These are phyloP conservation scores for Pythium plurisporium DNA, from an alignment of 352 stramenopile species.

Conservation along the genomic window DNA sequence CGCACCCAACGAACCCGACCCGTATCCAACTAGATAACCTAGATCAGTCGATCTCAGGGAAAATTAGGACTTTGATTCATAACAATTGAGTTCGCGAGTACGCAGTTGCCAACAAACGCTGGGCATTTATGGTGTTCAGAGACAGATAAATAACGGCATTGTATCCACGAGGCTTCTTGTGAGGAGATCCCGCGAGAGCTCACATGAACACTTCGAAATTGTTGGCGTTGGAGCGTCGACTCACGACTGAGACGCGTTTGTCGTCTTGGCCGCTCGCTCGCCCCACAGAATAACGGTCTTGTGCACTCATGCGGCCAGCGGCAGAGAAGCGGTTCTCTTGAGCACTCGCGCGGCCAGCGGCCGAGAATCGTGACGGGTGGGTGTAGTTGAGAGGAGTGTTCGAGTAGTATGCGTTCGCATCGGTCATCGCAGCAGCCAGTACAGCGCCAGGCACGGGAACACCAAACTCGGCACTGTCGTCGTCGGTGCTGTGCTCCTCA, in stretches of 20 bases:
- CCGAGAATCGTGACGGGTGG: conserved; percentile 1
- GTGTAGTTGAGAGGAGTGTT: background rate
- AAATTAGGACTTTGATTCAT: too few relatives aligned
- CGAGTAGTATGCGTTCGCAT: conserved; percentile 20
- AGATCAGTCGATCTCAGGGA: too few relatives aligned
- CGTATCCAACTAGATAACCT: too few relatives aligned
- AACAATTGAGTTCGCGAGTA: too few relatives aligned
- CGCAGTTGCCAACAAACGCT: too few relatives aligned
- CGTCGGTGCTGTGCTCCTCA: conserved; percentile 11
- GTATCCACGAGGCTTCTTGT: too few relatives aligned
- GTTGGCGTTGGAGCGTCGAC: conserved; percentile 19
- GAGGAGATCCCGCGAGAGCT: too few relatives aligned
- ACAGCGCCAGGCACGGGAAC: conserved; percentile 19
- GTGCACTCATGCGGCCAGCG: background rate
- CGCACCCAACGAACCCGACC: background rate
- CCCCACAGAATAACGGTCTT: background rate
- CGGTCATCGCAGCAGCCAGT: conserved; percentile 11
- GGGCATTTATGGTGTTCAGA: background rate
- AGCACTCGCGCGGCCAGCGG: background rate
- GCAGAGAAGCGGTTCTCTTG: background rate
- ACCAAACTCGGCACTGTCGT: conserved; percentile 12
- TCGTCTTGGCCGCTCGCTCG: conserved; percentile 1
- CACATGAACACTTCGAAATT: conserved; percentile 19
- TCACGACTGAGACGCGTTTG: conserved; percentile 18
- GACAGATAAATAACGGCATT: conserved; percentile 24